Evolutionary conservation across 2,329 filamentous ascomycete genomes (phyloP), one percentile per base, ranked within the genome.

Genomic region (Byssoonygena ceratinophila): DNA sequence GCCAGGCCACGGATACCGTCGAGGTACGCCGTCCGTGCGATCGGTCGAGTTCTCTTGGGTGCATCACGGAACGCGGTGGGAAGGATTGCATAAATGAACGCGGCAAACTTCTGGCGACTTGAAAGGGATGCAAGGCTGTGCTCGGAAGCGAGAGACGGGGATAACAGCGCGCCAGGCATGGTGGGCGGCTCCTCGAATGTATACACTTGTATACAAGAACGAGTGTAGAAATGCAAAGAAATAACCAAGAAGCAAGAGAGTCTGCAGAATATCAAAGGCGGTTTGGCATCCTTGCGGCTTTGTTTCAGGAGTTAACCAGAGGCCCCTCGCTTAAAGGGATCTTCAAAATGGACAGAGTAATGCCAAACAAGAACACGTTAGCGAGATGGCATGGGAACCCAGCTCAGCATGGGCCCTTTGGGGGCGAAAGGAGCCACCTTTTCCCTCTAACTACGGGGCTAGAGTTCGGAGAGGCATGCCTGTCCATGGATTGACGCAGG

Each of bases 1-100:
- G 61, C 61, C 48, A 62, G 46, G 5, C 61, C 61, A 51, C 61
- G 53, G 40, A 62, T 51, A 20, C 60, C 61, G 55, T 62, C 61
- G 12, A 63, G 55, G 41, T 61, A 63, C 29, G 60, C 57, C 3
- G 60, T 63, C 31, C 45, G 43, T 25, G 47, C 37, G 11, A 50
- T 37, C 9, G 47, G 47, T 16, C 47, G 37, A 34, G 47, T 41
- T 16, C 22, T 40, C 20, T 50, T 50, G 18, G 47, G 47, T 14
- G 37, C 36, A 43, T 50, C 37, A 37, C 47, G 47, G 40, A 50
- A 50, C 27, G 37, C 37, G 1, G 47, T 32, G 6, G 47, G 47
- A 1, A 50, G 47, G 11, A 50, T 43, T 25, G 47, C 47, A 27
- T 50, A 43, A 16, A 50, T 11, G 39, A 50, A 50, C 12, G 47